Evolutionary conservation across 139 green algal genomes (phyloP), one percentile per base, ranked within the genome.

Genomic region (Zygnema cylindricum): DNA sequence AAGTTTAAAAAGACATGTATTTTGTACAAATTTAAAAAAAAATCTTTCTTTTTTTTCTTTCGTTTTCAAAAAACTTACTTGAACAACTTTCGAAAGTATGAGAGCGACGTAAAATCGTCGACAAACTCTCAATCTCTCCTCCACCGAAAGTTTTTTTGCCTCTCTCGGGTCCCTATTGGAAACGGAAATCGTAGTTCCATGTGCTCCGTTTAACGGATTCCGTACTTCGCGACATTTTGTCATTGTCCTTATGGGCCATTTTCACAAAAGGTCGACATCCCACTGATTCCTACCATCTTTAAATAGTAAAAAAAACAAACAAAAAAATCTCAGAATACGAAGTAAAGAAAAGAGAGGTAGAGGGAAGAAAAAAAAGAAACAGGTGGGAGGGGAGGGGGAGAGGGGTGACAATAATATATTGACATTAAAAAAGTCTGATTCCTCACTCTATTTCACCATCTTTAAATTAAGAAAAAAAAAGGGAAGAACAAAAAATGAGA

Each of bases 41-140:
- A n/a, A n/a, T n/a, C n/a, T n/a, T n/a, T n/a, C n/a, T n/a, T n/a
- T n/a, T n/a, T n/a, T n/a, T n/a, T n/a, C n/a, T n/a, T n/a, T n/a
- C n/a, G n/a, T n/a, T n/a, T n/a, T n/a, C n/a, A n/a, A n/a, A n/a
- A n/a, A n/a, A n/a, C 49, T 63, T 55, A 91, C 86, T 81, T 90
- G 36, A 21, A 92, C 87, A 43, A 92, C 21, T 33, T 84, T 16
- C 30, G 88, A 55, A 16, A 92, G 88, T 1, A 92, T 77, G 3
- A 92, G 83, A 21, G 88, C 75, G 16, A 63, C 73, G 35, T 81
- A 91, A 32, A 92, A 91, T 1, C 88, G 88, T n/a, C 49, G 35
- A 82, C 35, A 91, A 16, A 92, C 35, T 1, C 41, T 69, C 11
- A 88, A 2, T 1, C 23, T 86, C n/a, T 85, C 77, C 77, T 85